Percentiles rank a stretch among this genome's conserved stretches.
phyloP scores from a whole-genome alignment of 306 rosid species.

The Glycine latifolia region DNA sequence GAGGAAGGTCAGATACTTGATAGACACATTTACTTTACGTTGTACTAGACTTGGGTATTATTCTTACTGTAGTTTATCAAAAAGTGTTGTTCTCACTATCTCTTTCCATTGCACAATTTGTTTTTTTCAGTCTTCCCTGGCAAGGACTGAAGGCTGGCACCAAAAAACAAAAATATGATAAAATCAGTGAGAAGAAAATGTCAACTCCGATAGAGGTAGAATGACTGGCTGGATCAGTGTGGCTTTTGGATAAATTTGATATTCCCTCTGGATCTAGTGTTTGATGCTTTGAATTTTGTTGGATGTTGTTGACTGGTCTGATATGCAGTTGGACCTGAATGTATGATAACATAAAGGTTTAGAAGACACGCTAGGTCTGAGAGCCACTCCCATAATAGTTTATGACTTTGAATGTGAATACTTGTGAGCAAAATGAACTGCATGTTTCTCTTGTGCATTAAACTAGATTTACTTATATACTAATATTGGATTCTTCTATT shows the following conservation, averaged over 20 bases:
- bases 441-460: slow-evolving; percentile 2
- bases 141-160: slow-evolving; percentile 99
- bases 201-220: slow-evolving; percentile 93
- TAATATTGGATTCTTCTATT: slow-evolving; percentile 3
- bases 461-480: slow-evolving; percentile 27
- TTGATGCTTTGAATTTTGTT: slow-evolving; percentile 36
- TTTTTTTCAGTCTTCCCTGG: slow-evolving; percentile 94
- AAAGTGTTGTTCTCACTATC: slow-evolving; percentile 22
- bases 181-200: slow-evolving; percentile 96
- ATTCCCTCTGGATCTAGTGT: slow-evolving; percentile 28
- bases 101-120: slow-evolving; percentile 26
- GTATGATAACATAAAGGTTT: slow-evolving; percentile 13
- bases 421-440: slow-evolving; percentile 2
- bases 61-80: background rate
- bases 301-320: slow-evolving; percentile 23
- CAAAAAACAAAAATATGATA: slow-evolving; percentile 95
- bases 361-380: slow-evolving; percentile 31
- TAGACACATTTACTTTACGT: slow-evolving; percentile 33
- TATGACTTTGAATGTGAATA: slow-evolving; percentile 19
- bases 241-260: slow-evolving; percentile 38
- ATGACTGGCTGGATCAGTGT: slow-evolving; percentile 23
- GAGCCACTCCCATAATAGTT: slow-evolving; percentile 8
- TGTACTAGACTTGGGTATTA: slow-evolving; percentile 43
- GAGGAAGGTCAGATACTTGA: slow-evolving; percentile 88
- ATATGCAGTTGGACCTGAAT: slow-evolving; percentile 17